Percentiles rank a stretch among this genome's conserved stretches.
Evolutionary conservation across 768 basidiomycete genomes (phyloP).

Genomic region (Calocybe gangraenosa): DNA sequence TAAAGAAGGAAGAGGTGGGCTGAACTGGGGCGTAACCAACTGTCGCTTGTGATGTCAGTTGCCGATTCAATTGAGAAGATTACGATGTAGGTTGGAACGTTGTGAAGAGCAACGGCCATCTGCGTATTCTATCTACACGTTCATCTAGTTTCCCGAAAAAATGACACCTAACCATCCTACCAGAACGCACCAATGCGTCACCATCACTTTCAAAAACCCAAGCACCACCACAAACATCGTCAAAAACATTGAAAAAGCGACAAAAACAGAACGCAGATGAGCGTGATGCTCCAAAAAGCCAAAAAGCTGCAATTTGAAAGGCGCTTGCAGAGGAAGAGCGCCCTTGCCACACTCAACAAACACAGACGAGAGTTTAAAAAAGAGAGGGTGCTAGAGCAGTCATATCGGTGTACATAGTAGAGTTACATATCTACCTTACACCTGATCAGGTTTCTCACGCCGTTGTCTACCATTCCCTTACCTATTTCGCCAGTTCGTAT

Average conservation of each 20-base stretch:
- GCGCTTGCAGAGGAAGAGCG: constrained; percentile 47
- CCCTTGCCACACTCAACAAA: constrained; percentile 28
- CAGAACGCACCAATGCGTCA: constrained; percentile 9
- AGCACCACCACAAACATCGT: constrained; percentile 21
- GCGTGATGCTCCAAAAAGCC: constrained; percentile 50
- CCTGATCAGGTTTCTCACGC: no score
- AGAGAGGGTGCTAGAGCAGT: constrained; percentile 44
- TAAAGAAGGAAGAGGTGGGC: no score
- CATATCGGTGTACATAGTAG: no score
- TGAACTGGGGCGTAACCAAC: no score
- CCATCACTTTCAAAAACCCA: constrained; percentile 4
- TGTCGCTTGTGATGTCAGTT: no score
- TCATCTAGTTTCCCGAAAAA: neutral
- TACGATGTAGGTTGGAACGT: constrained; percentile 83
- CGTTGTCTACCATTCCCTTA: no score
- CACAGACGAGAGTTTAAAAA: constrained; percentile 41
- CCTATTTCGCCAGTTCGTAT: no score
- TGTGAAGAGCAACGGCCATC: constrained; percentile 53
- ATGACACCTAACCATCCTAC: neutral
- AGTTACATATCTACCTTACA: no score
- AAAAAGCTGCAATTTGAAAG: constrained; percentile 57
- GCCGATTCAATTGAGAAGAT: constrained; percentile 75
- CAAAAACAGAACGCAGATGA: constrained; percentile 66
- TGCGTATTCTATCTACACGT: constrained; percentile 19
- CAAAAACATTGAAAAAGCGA: constrained; percentile 55